These are phyloP conservation scores for Dryas drummondii DNA, from an alignment of 306 rosid genomes.

Conservation along the genomic window DNA sequence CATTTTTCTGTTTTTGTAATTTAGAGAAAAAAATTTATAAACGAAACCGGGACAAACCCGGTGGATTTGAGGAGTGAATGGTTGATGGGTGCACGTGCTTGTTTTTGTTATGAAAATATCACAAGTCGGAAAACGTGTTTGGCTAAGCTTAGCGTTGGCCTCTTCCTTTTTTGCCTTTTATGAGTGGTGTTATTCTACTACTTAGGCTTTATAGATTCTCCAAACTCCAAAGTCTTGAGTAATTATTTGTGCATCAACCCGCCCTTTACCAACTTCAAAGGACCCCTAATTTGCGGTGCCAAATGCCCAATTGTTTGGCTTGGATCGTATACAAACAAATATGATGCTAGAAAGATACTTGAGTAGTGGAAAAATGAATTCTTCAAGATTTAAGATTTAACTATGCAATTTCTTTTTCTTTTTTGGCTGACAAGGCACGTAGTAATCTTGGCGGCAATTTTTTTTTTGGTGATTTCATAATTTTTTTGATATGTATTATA, in stretches of 20 bases:
- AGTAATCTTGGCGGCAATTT: too few species aligned
- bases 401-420: too few species aligned
- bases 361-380: too few species aligned
- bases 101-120: too few species aligned
- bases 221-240: neutral
- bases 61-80: neutral
- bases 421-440: too few species aligned
- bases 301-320: neutral
- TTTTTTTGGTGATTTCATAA: too few species aligned
- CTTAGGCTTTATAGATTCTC: constrained; percentile 8
- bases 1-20: neutral
- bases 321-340: too few species aligned
- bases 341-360: too few species aligned
- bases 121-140: neutral
- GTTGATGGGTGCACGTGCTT: too few species aligned
- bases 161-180: neutral
- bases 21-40: neutral
- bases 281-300: neutral
- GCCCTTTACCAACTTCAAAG: neutral
- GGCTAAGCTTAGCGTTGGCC: neutral
- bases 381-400: too few species aligned
- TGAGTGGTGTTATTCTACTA: neutral
- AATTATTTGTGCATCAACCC: neutral
- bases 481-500: too few species aligned
- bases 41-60: constrained; percentile 20